A percentile compares a stretch with the other conserved stretches of the same genome.
phyloP scores from a whole-genome alignment of 2,329 filamentous ascomycete species.

The Trichoderma sp. region DNA sequence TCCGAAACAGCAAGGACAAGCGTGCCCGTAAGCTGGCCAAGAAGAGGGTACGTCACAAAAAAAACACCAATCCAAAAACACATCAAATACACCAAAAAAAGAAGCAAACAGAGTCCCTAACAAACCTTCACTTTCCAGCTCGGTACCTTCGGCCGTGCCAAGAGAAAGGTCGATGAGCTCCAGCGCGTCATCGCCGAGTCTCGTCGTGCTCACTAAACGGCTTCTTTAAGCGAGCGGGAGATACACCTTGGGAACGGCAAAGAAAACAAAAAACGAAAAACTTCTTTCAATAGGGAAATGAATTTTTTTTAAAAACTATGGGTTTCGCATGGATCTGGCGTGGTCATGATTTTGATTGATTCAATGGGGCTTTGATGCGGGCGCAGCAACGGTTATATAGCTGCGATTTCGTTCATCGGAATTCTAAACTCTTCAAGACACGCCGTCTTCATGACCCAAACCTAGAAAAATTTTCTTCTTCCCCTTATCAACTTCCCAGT shows the following conservation, averaged over 20 bases:
- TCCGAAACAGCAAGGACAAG: slow-evolving; percentile 99
- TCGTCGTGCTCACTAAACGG: slow-evolving; percentile 63
- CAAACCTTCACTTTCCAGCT: slow-evolving; percentile 56
- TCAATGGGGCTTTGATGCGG: slow-evolving; percentile 10
- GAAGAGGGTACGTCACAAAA: slow-evolving; percentile 78
- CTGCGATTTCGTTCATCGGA: slow-evolving; percentile 30
- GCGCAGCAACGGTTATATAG: slow-evolving; percentile 22
- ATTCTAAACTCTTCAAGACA: slow-evolving; percentile 31
- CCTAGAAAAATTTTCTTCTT: not conserved
- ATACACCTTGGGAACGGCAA: not conserved
- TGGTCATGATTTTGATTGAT: slow-evolving; percentile 33
- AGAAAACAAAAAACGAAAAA: not conserved
- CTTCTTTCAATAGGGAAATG: not conserved
- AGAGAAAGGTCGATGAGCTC: slow-evolving; percentile 99
- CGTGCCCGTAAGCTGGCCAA: slow-evolving; percentile 97
- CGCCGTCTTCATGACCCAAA: slow-evolving; percentile 1
- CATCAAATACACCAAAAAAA: not conserved
- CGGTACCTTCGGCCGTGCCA: slow-evolving; percentile 97
- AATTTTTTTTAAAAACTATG: slow-evolving; percentile 19
- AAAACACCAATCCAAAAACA: not conserved
- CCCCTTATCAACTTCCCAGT: not conserved
- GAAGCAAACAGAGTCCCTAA: slow-evolving; percentile 22
- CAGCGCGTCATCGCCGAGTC: slow-evolving; percentile 96
- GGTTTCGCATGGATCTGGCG: slow-evolving; percentile 36
- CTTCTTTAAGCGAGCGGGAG: not conserved